These are phyloP conservation scores for Colletotrichum tabaci DNA, from an alignment of 2,329 filamentous ascomycete species.

Conservation along the genomic window DNA sequence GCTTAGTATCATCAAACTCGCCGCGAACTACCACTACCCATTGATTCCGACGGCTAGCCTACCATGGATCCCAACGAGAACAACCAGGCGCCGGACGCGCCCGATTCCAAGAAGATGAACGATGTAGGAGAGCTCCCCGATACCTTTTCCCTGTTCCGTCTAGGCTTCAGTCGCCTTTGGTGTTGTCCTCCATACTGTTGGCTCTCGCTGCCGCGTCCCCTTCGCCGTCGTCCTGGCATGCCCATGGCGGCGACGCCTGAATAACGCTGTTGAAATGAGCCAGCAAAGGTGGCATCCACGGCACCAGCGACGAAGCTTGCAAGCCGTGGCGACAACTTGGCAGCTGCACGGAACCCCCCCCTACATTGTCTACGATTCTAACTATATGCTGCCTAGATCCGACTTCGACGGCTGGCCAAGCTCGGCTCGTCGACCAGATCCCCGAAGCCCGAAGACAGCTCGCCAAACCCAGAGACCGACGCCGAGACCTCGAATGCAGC, in stretches of 20 bases:
- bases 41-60: not conserved
- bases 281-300: not conserved
- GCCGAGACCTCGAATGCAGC: constrained; percentile 47
- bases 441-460: constrained; percentile 51
- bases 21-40: too few relatives aligned
- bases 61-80: constrained; percentile 62
- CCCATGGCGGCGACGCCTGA: not conserved
- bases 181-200: not conserved
- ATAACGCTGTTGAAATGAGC: not conserved
- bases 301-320: too few relatives aligned
- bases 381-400: constrained; percentile 55
- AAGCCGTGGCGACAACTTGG: not conserved
- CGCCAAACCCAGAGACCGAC: constrained; percentile 10
- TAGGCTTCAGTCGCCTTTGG: constrained; percentile 22
- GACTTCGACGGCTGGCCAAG: constrained; percentile 65
- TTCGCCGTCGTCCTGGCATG: not conserved
- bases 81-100: constrained; percentile 64
- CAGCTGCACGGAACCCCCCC: too few relatives aligned
- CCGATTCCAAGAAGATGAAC: constrained; percentile 72
- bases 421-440: constrained; percentile 57
- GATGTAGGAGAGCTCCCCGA: constrained; percentile 56
- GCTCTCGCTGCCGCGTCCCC: not conserved
- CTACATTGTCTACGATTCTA: constrained; percentile 2
- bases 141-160: not conserved
- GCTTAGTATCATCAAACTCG: not conserved